Evolutionary conservation across 192 early-diverging fungal genomes (phyloP).

Genomic region (Pilobolus umbonatus): DNA sequence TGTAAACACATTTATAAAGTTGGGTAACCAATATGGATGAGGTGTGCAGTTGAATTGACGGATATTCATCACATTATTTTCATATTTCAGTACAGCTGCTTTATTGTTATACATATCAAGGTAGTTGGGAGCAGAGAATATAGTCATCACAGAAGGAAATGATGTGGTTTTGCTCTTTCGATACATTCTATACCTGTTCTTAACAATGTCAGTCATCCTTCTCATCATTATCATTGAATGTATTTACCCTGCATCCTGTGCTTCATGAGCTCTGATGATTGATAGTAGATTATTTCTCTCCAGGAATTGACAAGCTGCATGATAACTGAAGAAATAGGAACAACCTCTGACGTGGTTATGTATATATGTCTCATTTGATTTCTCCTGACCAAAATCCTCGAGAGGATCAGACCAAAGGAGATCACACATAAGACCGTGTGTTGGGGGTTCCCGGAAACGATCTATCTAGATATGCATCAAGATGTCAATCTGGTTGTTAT

Average conservation of each 20-base stretch:
- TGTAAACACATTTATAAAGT: conserved; percentile 99
- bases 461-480: conserved; percentile 58
- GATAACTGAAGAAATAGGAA: conserved; percentile 92
- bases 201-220: too few species aligned
- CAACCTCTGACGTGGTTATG: conserved; percentile 95
- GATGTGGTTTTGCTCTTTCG: conserved; percentile 91
- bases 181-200: conserved; percentile 80
- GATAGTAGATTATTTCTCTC: conserved; percentile 92
- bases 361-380: conserved; percentile 80
- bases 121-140: conserved; percentile 98
- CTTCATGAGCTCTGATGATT: conserved; percentile 96
- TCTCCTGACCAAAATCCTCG: conserved; percentile 96
- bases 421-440: conserved; percentile 94
- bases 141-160: conserved; percentile 97
- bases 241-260: conserved; percentile 94
- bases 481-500: neutral
- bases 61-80: conserved; percentile 99
- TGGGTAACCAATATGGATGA: conserved; percentile 98
- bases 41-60: conserved; percentile 89
- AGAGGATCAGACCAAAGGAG: conserved; percentile 93
- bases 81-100: conserved; percentile 98
- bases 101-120: conserved; percentile 99
- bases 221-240: too few species aligned
- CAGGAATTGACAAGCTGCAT: conserved; percentile 89
- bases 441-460: conserved; percentile 90